Evolutionary conservation across 495 filamentous ascomycete species (phyloP).

Genomic region (Daldinia bambusicola): DNA sequence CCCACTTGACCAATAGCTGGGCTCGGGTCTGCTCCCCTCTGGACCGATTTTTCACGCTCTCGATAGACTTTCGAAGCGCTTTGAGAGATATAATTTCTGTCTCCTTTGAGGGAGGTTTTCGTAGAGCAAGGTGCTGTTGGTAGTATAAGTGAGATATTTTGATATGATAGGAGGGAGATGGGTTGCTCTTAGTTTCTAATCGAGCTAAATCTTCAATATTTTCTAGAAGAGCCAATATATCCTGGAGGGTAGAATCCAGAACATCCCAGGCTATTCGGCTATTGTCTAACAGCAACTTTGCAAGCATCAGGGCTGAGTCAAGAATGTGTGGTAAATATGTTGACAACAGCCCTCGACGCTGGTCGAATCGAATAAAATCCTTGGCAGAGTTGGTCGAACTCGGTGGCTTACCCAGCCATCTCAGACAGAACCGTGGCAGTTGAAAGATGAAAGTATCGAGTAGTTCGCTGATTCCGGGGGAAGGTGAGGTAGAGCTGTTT

Average conservation of each 20-base stretch:
- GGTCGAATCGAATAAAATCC: constrained; percentile 63
- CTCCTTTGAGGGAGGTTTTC: constrained; percentile 48
- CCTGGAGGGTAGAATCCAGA: constrained; percentile 64
- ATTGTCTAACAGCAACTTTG: constrained; percentile 57
- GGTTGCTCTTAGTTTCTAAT: constrained; percentile 46
- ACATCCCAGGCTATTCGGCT: constrained; percentile 57
- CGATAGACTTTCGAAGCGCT: constrained; percentile 62
- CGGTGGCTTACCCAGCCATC: constrained; percentile 66
- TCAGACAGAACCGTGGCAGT: constrained; percentile 61
- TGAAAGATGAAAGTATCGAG: constrained; percentile 62
- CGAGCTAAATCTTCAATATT: constrained; percentile 53
- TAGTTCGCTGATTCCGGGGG: constrained; percentile 38
- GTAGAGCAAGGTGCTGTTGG: constrained; percentile 61
- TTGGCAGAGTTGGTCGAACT: constrained; percentile 56
- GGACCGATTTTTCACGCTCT: constrained; percentile 57
- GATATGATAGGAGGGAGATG: constrained; percentile 58
- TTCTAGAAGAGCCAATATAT: constrained; percentile 62
- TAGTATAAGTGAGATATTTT: constrained; percentile 85
- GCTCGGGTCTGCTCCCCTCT: constrained; percentile 57
- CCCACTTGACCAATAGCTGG: constrained; percentile 60
- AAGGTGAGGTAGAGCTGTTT: constrained; percentile 9
- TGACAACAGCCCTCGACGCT: constrained; percentile 62
- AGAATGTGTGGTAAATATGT: constrained; percentile 59
- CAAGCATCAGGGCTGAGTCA: constrained; percentile 65
- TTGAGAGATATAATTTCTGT: constrained; percentile 54